Conservation (phyloP, 1,284 basidiomycete species). For the Sanguinoderma infundibulare region DNA sequence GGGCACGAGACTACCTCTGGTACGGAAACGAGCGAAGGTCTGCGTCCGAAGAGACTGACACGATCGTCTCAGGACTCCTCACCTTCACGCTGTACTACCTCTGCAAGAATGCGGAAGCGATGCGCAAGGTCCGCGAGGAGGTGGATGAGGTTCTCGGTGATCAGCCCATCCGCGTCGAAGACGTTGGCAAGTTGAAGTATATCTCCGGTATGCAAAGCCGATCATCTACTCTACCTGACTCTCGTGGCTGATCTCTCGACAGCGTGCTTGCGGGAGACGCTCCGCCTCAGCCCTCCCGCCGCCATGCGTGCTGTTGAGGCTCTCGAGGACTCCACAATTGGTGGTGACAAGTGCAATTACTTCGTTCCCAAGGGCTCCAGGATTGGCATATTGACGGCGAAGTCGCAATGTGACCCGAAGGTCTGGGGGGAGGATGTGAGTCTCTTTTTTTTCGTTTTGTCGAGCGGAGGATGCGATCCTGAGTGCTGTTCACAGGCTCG, state of each 20-base stretch:
- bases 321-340: slow-evolving; percentile 42
- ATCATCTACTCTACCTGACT: not conserved
- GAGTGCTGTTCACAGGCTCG: slow-evolving; percentile 31
- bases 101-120: slow-evolving; percentile 47
- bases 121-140: slow-evolving; percentile 50
- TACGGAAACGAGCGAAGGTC: slow-evolving; percentile 1
- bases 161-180: slow-evolving; percentile 40
- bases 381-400: slow-evolving; percentile 38
- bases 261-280: slow-evolving; percentile 52
- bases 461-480: not conserved
- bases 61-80: slow-evolving; percentile 35
- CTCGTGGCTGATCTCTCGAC: not conserved
- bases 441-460: slow-evolving; percentile 1
- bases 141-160: slow-evolving; percentile 49
- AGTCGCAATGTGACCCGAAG: slow-evolving; percentile 46
- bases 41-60: not conserved
- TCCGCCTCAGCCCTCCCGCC: slow-evolving; percentile 50
- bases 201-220: slow-evolving; percentile 36
- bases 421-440: slow-evolving; percentile 57
- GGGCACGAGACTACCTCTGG: slow-evolving; percentile 56
- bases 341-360: slow-evolving; percentile 50
- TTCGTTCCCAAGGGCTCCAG: slow-evolving; percentile 39
- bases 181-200: slow-evolving; percentile 49
- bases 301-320: slow-evolving; percentile 40
- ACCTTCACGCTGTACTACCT: slow-evolving; percentile 49